Percentiles rank a stretch among this genome's conserved stretches.
Evolutionary conservation across 371 early-diverging fungal genomes (phyloP).

Genomic region (Polyrhizophydium stewartii): DNA sequence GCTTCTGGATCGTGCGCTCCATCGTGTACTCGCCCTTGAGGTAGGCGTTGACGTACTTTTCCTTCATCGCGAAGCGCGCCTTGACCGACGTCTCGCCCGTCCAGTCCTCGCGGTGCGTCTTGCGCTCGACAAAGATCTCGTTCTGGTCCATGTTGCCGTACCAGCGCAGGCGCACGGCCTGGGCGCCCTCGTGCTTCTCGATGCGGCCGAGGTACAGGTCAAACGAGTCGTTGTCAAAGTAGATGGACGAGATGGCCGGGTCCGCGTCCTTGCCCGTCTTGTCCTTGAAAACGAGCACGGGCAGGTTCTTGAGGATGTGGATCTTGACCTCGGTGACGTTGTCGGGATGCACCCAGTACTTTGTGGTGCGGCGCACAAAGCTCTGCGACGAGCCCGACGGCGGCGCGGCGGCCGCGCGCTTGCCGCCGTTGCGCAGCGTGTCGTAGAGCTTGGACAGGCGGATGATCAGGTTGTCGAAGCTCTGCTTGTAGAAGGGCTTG

Average conservation of each 20-base stretch:
- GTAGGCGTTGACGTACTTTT: constrained; percentile 87
- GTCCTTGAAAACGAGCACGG: constrained; percentile 88
- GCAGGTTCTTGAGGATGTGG: constrained; percentile 88
- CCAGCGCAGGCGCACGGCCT: constrained; percentile 84
- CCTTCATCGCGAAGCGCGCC: constrained; percentile 92
- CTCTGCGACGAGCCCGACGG: constrained; percentile 63
- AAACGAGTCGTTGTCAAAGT: constrained; percentile 92
- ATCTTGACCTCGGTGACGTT: constrained; percentile 96
- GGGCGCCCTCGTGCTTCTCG: constrained; percentile 90
- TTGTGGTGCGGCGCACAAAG: constrained; percentile 83
- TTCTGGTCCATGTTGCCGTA: constrained; percentile 87
- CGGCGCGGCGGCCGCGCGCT: constrained; percentile 37
- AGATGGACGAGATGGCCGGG: constrained; percentile 94
- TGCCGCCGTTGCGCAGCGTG: constrained; percentile 82
- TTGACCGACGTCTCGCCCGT: constrained; percentile 91
- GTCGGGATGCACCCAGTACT: constrained; percentile 99
- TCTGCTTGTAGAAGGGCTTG: constrained; percentile 86
- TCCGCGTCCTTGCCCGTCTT: constrained; percentile 71
- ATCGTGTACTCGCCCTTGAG: constrained; percentile 75
- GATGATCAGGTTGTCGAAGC: constrained; percentile 84
- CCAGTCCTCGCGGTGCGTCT: constrained; percentile 97
- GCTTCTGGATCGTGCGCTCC: constrained; percentile 70
- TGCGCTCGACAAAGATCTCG: constrained; percentile 93
- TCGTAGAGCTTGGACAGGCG: constrained; percentile 86
- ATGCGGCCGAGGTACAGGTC: constrained; percentile 89